Evolutionary conservation across 345 rosid species (phyloP).

Genomic region (Brassica carinata): DNA sequence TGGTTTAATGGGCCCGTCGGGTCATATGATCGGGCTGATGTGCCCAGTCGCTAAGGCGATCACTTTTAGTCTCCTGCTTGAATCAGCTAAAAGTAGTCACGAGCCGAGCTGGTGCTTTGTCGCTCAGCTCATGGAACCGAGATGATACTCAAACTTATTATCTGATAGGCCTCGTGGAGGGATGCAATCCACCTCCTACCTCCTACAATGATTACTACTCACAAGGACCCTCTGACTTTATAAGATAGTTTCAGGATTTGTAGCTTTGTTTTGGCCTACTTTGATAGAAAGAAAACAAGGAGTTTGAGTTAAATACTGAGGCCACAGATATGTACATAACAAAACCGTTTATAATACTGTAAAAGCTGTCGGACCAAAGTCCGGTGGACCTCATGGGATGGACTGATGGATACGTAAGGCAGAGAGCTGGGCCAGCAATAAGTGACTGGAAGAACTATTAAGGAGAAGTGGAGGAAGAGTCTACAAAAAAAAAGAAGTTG

Average conservation of each 20-base stretch:
- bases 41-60: no score
- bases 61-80: no score
- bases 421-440: not conserved
- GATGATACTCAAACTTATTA: no score
- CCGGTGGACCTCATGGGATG: not conserved
- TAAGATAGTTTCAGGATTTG: not conserved
- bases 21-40: no score
- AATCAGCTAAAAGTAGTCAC: no score
- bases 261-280: not conserved
- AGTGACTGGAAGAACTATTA: not conserved
- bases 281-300: not conserved
- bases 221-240: not conserved
- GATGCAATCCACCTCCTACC: no score
- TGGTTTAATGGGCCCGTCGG: no score
- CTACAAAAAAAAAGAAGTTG: not conserved
- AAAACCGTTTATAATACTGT: not conserved
- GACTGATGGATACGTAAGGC: not conserved
- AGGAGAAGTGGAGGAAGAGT: not conserved
- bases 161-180: no score
- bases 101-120: no score
- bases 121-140: no score
- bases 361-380: not conserved
- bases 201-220: not conserved
- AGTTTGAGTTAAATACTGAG: not conserved
- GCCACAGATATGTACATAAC: not conserved